phyloP scores from a whole-genome alignment of 164 flowering plant species.

The Kalanchoe fedtschenkoi region DNA sequence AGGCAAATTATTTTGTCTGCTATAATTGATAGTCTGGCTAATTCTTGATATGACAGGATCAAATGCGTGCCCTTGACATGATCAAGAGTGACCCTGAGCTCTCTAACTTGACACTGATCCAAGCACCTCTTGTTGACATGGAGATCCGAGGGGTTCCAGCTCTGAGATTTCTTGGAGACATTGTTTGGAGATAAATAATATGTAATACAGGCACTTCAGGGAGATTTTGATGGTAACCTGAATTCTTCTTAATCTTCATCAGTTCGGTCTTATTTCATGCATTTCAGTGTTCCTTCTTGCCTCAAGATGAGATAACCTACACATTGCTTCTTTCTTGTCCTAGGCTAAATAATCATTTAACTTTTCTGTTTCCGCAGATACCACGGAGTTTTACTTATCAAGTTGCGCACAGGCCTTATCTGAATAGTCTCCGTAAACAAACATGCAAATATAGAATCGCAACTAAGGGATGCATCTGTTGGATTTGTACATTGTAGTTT shows the following conservation, averaged over 20 bases:
- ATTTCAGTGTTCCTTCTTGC: neutral
- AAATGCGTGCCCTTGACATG: conserved; percentile 7
- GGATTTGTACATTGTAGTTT: neutral
- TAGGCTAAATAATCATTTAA: neutral
- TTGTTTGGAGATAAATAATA: conserved; percentile 4
- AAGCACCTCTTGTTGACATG: conserved; percentile 9
- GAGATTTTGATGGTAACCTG: neutral
- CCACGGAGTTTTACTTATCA: neutral
- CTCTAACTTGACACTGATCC: conserved; percentile 5
- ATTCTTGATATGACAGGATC: neutral
- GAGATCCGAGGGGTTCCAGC: conserved; percentile 7
- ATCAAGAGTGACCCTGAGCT: conserved; percentile 7
- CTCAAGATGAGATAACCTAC: neutral
- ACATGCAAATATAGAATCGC: neutral
- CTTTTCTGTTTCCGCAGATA: neutral
- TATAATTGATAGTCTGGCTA: neutral
- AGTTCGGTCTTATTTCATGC: neutral
- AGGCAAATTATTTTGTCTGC: no score
- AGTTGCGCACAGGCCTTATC: neutral
- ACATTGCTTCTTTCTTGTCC: neutral
- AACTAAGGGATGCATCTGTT: neutral
- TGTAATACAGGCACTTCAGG: neutral
- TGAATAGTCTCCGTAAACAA: neutral
- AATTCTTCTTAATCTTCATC: no score
- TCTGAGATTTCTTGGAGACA: conserved; percentile 9